Evolutionary conservation across 2,329 filamentous ascomycete genomes (phyloP).

Genomic region (Pseudocercospora vitis): DNA sequence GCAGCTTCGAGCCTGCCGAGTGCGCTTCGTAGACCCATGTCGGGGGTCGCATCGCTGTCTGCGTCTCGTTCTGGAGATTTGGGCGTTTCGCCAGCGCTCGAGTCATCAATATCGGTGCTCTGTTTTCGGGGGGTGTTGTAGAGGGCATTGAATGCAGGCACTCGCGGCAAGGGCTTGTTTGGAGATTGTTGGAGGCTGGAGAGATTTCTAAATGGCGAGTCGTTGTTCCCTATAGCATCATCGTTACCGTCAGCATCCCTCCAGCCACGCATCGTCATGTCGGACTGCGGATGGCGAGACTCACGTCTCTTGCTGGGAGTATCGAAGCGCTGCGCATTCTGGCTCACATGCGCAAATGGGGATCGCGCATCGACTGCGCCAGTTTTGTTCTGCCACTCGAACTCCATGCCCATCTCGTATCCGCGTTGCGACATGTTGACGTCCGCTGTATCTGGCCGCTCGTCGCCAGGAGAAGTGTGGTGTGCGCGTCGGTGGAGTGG

Average conservation of each 20-base stretch:
- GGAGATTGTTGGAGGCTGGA: constrained; percentile 43
- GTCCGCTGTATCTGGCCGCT: background rate
- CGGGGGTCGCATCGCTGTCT: constrained; percentile 36
- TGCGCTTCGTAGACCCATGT: constrained; percentile 27
- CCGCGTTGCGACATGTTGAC: constrained; percentile 38
- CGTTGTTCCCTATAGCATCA: constrained; percentile 31
- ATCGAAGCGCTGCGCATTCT: constrained; percentile 37
- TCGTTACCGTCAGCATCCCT: constrained; percentile 7
- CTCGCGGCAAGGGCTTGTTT: constrained; percentile 43
- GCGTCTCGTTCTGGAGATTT: constrained; percentile 42
- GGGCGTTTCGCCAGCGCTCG: constrained; percentile 52
- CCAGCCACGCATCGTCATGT: background rate
- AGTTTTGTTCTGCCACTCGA: constrained; percentile 51
- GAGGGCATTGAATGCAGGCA: constrained; percentile 36
- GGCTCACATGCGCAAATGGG: constrained; percentile 45
- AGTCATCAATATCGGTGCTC: constrained; percentile 43
- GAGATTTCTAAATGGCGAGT: constrained; percentile 54
- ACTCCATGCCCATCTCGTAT: constrained; percentile 55
- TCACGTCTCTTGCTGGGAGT: constrained; percentile 26
- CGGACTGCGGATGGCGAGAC: background rate
- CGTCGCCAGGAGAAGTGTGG: background rate
- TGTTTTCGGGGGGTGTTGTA: constrained; percentile 42
- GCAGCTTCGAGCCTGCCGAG: constrained; percentile 26
- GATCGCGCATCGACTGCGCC: constrained; percentile 50
- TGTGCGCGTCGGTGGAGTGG: constrained; percentile 9